Evolutionary conservation across 2,329 filamentous ascomycete species (phyloP), one percentile per base, ranked within the genome.

Genomic region (Dactylonectria estremocensis): DNA sequence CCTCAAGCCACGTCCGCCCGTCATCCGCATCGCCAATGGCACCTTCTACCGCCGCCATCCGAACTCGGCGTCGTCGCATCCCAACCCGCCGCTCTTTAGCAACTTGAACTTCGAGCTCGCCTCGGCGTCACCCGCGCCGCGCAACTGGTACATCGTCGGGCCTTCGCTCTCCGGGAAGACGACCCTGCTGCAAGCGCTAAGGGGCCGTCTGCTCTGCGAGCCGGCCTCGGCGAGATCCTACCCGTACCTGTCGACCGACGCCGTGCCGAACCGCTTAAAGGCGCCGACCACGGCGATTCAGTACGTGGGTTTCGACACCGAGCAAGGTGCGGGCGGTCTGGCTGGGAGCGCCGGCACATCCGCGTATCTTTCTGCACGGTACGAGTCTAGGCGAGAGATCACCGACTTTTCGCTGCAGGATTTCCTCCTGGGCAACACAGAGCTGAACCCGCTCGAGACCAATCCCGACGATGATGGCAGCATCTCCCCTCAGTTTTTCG

Each of bases 291-390:
- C 86, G 71, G 94, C 94, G 0, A 92, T 99, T 65, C 91, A 92
- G 73, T 95, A 97, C 84, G 95, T 98, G 10, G 95, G 96, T 0
- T 98, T 98, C 77, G 93, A 94, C 76, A 90, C 90, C 2, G 93
- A 95, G 73, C 87, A 90, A 28, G 86, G 87, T 6, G 82, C 85
- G 55, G 82, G 88, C 14, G 75, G 77, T 0, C 82, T 88, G 6
- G 86, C 87, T 2, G 86, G 87, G 2, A 83, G 83, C n/a, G 85
- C 86, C 6, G 86, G 88, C 0, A 86, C 89, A n/a, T 92, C 93
- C 20, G 91, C 94, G 5, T 98, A 98, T 78, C 83, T 98, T 18
- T 95, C 93, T 66, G 95, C 95, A 16, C 88, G 96, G 45, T 99
- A 98, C 79, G 96, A 99, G 84, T 95, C 93, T 66, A 86, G 92